These are phyloP conservation scores for Tricholoma saponaceum DNA, from an alignment of 768 basidiomycete species.

Conservation along the genomic window DNA sequence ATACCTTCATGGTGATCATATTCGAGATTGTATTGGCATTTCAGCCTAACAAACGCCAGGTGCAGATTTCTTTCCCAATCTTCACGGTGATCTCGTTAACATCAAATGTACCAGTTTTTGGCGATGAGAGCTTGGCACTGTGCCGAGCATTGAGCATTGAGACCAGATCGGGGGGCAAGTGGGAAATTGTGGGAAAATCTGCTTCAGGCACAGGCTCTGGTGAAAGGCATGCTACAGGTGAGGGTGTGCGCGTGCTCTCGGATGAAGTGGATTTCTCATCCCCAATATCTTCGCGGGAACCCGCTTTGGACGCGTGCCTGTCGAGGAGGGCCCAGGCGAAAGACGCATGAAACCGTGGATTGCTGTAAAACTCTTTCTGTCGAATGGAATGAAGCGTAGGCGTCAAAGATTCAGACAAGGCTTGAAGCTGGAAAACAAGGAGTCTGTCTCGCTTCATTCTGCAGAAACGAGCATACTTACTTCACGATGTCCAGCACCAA, in stretches of 20 bases:
- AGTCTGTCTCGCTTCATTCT: background rate
- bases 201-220: conserved; percentile 8
- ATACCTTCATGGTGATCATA: background rate
- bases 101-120: conserved; percentile 45
- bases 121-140: conserved; percentile 36
- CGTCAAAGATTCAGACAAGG: conserved; percentile 50
- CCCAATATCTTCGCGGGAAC: background rate
- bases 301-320: conserved; percentile 4
- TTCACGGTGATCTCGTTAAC: conserved; percentile 54
- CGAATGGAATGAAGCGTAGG: conserved; percentile 57
- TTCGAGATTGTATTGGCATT: conserved; percentile 8
- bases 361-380: conserved; percentile 74
- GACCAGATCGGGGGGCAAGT: conserved; percentile 47
- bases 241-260: conserved; percentile 4
- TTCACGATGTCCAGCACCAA: conserved; percentile 80
- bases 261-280: conserved; percentile 1
- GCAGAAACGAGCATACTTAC: conserved; percentile 32
- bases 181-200: conserved; percentile 44
- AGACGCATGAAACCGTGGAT: conserved; percentile 85
- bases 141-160: conserved; percentile 46
- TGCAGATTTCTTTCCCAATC: conserved; percentile 64
- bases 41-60: conserved; percentile 37
- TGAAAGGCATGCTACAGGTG: conserved; percentile 8
- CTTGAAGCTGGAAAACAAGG: conserved; percentile 45
- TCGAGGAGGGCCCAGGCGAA: conserved; percentile 83